Evolutionary conservation across 306 rosid species (phyloP).

Genomic region (Vigna mungo): DNA sequence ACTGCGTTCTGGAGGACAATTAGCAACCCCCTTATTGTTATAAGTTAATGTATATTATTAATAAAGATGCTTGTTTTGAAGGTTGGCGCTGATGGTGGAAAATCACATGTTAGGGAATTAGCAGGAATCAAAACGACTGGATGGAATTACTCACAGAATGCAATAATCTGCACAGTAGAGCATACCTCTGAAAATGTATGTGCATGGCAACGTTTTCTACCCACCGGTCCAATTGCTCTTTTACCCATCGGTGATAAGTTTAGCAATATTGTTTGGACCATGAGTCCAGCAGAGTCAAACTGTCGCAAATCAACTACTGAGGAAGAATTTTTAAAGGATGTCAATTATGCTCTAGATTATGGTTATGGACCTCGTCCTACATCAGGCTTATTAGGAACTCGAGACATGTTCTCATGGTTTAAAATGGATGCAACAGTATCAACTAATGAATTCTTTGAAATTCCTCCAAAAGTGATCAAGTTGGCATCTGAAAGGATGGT

Average conservation of each 20-base stretch:
- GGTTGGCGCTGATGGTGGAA: constrained; percentile 98
- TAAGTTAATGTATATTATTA: constrained; percentile 32
- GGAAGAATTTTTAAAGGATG: constrained; percentile 70
- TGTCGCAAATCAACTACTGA: constrained; percentile 59
- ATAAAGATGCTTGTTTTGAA: constrained; percentile 48
- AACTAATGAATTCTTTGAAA: constrained; percentile 66
- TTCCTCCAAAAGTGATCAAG: constrained; percentile 77
- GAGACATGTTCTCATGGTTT: constrained; percentile 76
- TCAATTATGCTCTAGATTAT: constrained; percentile 74
- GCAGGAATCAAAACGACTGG: constrained; percentile 87
- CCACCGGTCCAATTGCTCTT: constrained; percentile 90
- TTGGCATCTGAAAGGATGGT: constrained; percentile 82
- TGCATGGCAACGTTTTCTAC: constrained; percentile 97
- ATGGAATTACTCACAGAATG: constrained; percentile 94
- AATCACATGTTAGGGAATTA: constrained; percentile 83
- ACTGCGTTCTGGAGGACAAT: not conserved
- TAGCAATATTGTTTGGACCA: constrained; percentile 96
- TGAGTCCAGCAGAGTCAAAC: constrained; percentile 79
- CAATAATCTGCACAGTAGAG: constrained; percentile 88
- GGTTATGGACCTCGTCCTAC: constrained; percentile 82
- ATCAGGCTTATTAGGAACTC: constrained; percentile 54
- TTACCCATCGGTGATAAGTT: constrained; percentile 85
- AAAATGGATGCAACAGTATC: constrained; percentile 55
- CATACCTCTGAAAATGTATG: constrained; percentile 68
- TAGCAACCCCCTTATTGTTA: constrained; percentile 33